phyloP scores from a whole-genome alignment of 495 filamentous ascomycete genomes.

The Aspergillus cavernicola region DNA sequence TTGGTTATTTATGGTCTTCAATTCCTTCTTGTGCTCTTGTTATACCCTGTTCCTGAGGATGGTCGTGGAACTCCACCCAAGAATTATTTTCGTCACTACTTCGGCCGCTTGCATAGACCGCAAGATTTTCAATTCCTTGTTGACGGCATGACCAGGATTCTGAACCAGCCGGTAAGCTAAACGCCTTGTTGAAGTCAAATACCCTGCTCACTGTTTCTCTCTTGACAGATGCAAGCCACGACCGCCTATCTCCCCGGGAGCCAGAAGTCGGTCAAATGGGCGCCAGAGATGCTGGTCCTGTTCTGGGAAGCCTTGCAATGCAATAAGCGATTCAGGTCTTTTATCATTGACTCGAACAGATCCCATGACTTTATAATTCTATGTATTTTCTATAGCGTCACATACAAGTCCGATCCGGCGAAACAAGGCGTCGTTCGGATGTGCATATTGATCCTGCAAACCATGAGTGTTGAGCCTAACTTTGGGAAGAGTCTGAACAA shows the following conservation, averaged over 20 bases:
- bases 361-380: slow-evolving; percentile 91
- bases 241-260: slow-evolving; percentile 85
- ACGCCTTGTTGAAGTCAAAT: background rate
- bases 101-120: slow-evolving; percentile 84
- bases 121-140: slow-evolving; percentile 98
- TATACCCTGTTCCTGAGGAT: slow-evolving; percentile 88
- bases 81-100: slow-evolving; percentile 90
- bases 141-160: slow-evolving; percentile 89
- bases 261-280: slow-evolving; percentile 77
- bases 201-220: background rate
- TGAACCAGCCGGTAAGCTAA: slow-evolving; percentile 73
- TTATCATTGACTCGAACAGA: slow-evolving; percentile 93
- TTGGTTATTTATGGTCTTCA: slow-evolving; percentile 91
- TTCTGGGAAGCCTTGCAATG: slow-evolving; percentile 98
- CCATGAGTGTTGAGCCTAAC: slow-evolving; percentile 85
- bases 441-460: slow-evolving; percentile 96
- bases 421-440: slow-evolving; percentile 92
- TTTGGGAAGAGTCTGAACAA: slow-evolving; percentile 90
- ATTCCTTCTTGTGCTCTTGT: slow-evolving; percentile 77
- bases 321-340: slow-evolving; percentile 95
- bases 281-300: slow-evolving; percentile 93
- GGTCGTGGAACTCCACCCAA: slow-evolving; percentile 60
- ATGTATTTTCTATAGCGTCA: slow-evolving; percentile 86
- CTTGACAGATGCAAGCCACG: slow-evolving; percentile 70
- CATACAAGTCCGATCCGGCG: slow-evolving; percentile 77